Evolutionary conservation across 148 eudicot genomes (phyloP).

Genomic region (Silene uniflora): DNA sequence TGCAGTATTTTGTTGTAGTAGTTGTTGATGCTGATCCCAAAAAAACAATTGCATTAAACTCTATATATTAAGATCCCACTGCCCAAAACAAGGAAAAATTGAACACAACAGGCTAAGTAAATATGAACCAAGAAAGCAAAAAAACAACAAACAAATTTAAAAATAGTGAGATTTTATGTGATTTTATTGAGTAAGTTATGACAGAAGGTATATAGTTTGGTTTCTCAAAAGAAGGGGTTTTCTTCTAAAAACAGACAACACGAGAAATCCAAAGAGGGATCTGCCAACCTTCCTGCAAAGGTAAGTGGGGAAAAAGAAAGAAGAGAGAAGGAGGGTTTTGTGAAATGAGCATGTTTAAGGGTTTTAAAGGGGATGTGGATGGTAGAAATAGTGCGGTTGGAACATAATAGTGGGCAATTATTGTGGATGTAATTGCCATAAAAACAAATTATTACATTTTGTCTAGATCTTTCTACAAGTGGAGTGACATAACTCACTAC

Average conservation of each 20-base stretch:
- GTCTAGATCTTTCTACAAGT: conserved; percentile 3
- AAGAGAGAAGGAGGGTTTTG: background rate
- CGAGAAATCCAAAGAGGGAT: conserved; percentile 15
- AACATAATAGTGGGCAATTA: conserved; percentile 7
- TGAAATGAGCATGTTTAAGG: conserved; percentile 3
- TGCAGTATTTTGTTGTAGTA: conserved; percentile 6
- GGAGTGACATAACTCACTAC: background rate
- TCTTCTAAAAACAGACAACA: background rate
- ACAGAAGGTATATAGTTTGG: conserved; percentile 14
- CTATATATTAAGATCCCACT: conserved; percentile 23
- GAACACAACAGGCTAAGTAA: background rate
- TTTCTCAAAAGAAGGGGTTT: conserved; percentile 11
- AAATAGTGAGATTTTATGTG: conserved; percentile 7
- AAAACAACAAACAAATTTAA: background rate
- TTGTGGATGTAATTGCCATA: background rate
- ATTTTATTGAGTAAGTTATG: conserved; percentile 8
- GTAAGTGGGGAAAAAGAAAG: conserved; percentile 12
- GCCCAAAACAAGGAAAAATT: conserved; percentile 18
- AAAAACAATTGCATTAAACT: conserved; percentile 25
- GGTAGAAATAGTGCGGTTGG: conserved; percentile 1
- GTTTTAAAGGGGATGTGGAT: conserved; percentile 2
- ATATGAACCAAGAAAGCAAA: background rate
- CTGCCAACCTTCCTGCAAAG: conserved; percentile 11
- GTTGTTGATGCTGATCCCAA: conserved; percentile 35
- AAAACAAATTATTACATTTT: background rate